Percentiles rank a stretch among this genome's conserved stretches.
Conservation (phyloP, 169 alveolate species). For the Plasmodium malariae region DNA sequence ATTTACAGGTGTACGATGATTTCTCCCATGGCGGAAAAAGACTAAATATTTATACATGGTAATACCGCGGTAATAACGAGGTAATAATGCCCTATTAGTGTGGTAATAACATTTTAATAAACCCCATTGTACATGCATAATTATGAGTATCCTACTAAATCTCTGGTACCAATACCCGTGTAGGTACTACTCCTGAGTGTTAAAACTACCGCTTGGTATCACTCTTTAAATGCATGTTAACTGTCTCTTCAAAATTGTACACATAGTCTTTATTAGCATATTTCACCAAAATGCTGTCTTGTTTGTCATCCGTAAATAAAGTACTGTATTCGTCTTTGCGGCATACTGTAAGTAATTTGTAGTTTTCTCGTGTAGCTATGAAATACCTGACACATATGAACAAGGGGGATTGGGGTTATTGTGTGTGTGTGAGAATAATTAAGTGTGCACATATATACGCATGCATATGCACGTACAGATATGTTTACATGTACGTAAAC, state of each 20-base stretch:
- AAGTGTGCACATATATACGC: background rate
- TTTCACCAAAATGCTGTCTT: conserved; percentile 13
- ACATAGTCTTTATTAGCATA: conserved; percentile 25
- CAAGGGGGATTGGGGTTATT: too few relatives aligned
- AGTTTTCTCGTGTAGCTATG: conserved; percentile 15
- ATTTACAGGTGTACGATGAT: too few relatives aligned
- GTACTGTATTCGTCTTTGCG: conserved; percentile 12
- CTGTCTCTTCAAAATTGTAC: conserved; percentile 10
- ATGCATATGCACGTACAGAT: background rate
- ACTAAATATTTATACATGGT: too few relatives aligned
- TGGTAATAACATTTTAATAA: too few relatives aligned
- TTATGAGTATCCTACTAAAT: background rate
- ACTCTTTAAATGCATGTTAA: background rate
- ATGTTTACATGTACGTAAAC: too few relatives aligned
- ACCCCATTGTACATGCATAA: background rate
- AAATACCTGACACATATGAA: conserved; percentile 9
- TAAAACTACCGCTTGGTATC: background rate
- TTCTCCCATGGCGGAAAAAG: too few relatives aligned
- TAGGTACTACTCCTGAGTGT: background rate
- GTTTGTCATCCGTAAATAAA: conserved; percentile 26
- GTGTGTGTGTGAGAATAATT: too few relatives aligned
- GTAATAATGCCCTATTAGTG: too few relatives aligned
- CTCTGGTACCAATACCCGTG: too few relatives aligned
- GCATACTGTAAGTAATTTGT: conserved; percentile 20
- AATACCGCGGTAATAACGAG: too few relatives aligned